Percentiles rank a stretch among this genome's conserved stretches.
Evolutionary conservation across 73 alveolate genomes (phyloP).

Genomic region (Loxodes magnus): DNA sequence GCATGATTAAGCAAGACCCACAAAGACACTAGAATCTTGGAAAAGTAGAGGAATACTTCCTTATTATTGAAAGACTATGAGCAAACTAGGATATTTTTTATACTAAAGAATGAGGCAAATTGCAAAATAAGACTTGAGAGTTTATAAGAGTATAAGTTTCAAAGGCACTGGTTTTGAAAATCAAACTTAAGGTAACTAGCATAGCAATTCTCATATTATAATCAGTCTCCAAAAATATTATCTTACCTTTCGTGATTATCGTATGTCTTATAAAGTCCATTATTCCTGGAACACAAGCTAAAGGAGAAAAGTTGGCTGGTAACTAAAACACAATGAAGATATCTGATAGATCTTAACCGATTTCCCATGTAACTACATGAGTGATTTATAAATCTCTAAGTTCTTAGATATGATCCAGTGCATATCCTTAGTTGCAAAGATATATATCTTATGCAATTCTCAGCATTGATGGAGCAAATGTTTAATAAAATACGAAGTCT

Average conservation of each 20-base stretch:
- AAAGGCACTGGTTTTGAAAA: conserved; percentile 74
- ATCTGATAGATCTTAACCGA: conserved; percentile 28
- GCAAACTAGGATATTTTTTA: conserved; percentile 1
- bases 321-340: no score
- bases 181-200: conserved; percentile 55
- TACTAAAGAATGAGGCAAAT: conserved; percentile 15
- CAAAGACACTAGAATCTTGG: conserved; percentile 67
- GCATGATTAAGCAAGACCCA: conserved; percentile 47
- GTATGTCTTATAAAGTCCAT: conserved; percentile 80
- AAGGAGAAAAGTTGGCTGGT: conserved; percentile 37
- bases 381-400: conserved; percentile 56
- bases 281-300: conserved; percentile 54
- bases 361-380: conserved; percentile 50
- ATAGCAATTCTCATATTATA: conserved; percentile 60
- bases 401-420: conserved; percentile 18
- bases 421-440: conserved; percentile 20
- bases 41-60: conserved; percentile 33
- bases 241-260: conserved; percentile 73
- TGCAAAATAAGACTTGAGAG: conserved; percentile 19
- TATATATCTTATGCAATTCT: conserved; percentile 40
- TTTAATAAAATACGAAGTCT: conserved; percentile 12
- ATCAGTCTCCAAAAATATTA: conserved; percentile 81
- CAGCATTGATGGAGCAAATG: conserved; percentile 23
- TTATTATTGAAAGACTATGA: conserved; percentile 10
- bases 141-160: conserved; percentile 77